These are phyloP conservation scores for Coelastrella sp. DNA, from an alignment of 139 green algal genomes.

Conservation along the genomic window DNA sequence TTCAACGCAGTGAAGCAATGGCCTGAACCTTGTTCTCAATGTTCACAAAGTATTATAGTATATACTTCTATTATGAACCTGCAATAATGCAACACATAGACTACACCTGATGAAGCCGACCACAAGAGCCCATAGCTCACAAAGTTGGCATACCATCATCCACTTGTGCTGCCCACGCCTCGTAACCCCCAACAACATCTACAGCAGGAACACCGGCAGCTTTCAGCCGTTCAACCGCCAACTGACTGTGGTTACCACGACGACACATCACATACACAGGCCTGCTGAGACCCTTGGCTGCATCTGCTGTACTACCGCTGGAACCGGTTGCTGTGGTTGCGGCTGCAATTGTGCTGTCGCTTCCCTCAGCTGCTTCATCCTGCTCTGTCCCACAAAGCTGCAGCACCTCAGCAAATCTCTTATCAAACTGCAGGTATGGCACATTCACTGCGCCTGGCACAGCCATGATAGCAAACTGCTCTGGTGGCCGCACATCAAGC, in stretches of 20 bases:
- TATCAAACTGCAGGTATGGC: slow-evolving; percentile 62
- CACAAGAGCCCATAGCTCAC: too few species aligned
- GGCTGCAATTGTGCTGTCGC: too few species aligned
- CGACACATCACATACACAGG: slow-evolving; percentile 90
- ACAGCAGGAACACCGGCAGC: slow-evolving; percentile 73
- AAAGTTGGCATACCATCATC: too few species aligned
- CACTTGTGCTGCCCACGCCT: slow-evolving; percentile 86
- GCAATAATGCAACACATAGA: too few species aligned
- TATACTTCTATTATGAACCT: too few species aligned
- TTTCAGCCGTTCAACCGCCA: slow-evolving; percentile 77
- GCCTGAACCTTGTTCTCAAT: too few species aligned
- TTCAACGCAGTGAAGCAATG: too few species aligned
- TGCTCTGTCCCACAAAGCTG: slow-evolving; percentile 47
- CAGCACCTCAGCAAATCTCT: slow-evolving; percentile 49
- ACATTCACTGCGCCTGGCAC: slow-evolving; percentile 69
- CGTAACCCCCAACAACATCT: slow-evolving; percentile 88
- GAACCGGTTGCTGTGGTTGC: too few species aligned
- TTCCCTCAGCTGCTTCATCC: neutral
- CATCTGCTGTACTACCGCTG: too few species aligned
- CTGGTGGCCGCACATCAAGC: slow-evolving; percentile 84
- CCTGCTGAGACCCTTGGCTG: too few species aligned
- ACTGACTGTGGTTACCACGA: slow-evolving; percentile 95
- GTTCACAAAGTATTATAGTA: too few species aligned
- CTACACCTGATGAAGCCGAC: too few species aligned
- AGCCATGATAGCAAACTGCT: slow-evolving; percentile 79